Evolutionary conservation across 371 early-diverging fungal species (phyloP).

Genomic region (Nematocida sp.): DNA sequence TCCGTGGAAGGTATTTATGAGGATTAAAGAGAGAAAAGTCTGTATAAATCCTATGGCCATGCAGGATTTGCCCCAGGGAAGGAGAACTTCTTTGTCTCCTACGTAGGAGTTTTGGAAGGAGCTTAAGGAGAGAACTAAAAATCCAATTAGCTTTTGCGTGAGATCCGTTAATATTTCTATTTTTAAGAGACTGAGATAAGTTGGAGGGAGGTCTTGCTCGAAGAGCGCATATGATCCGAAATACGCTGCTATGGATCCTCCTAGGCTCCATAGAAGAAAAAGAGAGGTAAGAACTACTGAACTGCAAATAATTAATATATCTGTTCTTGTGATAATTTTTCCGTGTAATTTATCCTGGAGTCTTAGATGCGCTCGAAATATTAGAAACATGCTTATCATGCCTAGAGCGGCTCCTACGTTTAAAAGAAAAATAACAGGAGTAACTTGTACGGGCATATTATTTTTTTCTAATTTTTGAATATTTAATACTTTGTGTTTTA

Average conservation of each 20-base stretch:
- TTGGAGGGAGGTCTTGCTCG: not conserved
- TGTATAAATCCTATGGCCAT: conserved; percentile 4
- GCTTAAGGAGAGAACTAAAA: conserved; percentile 1
- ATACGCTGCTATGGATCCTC: conserved; percentile 27
- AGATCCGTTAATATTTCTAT: conserved; percentile 31
- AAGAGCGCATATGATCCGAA: conserved; percentile 29
- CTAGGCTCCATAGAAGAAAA: conserved; percentile 40
- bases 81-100: conserved; percentile 1
- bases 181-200: conserved; percentile 8
- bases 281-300: conserved; percentile 35
- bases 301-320: conserved; percentile 1
- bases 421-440: conserved; percentile 43
- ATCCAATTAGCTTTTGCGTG: conserved; percentile 7
- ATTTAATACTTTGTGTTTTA: conserved; percentile 14
- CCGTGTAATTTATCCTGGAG: not conserved
- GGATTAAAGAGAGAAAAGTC: not conserved
- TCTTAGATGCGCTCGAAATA: conserved; percentile 22
- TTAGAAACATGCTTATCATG: conserved; percentile 24
- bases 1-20: conserved; percentile 22
- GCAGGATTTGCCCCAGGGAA: conserved; percentile 34
- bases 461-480: not conserved
- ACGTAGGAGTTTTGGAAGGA: conserved; percentile 16
- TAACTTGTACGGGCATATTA: conserved; percentile 28
- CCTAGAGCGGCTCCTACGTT: conserved; percentile 10
- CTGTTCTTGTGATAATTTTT: not conserved